These are phyloP conservation scores for Sporothrix euskadiensis DNA, from an alignment of 2,329 filamentous ascomycete genomes.

Conservation along the genomic window DNA sequence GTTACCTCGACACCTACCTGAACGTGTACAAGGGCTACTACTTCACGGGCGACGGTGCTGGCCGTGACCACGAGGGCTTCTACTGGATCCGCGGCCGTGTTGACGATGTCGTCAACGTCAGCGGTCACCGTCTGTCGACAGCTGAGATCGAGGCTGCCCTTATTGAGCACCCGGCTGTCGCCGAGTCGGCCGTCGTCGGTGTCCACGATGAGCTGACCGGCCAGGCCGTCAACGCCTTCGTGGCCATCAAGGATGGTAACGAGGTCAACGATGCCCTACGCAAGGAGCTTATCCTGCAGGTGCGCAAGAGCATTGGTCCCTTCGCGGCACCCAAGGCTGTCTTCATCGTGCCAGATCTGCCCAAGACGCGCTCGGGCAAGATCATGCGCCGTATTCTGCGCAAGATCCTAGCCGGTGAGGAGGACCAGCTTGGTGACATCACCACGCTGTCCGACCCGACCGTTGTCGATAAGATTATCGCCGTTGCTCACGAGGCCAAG, in stretches of 20 bases:
- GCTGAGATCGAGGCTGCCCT: slow-evolving; percentile 97
- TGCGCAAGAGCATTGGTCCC: slow-evolving; percentile 94
- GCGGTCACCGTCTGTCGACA: slow-evolving; percentile 91
- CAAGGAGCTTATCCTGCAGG: slow-evolving; percentile 92
- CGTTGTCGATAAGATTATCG: slow-evolving; percentile 88
- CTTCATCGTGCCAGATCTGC: slow-evolving; percentile 86
- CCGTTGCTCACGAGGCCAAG: slow-evolving; percentile 66
- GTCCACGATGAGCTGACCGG: slow-evolving; percentile 91
- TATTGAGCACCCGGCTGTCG: slow-evolving; percentile 85
- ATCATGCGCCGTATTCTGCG: slow-evolving; percentile 97
- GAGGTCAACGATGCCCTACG: slow-evolving; percentile 76
- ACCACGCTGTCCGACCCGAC: slow-evolving; percentile 90
- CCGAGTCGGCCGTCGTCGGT: slow-evolving; percentile 93
- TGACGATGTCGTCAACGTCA: slow-evolving; percentile 98
- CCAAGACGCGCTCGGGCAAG: slow-evolving; percentile 97
- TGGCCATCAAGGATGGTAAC: slow-evolving; percentile 82
- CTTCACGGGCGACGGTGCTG: slow-evolving; percentile 92
- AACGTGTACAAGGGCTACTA: slow-evolving; percentile 99
- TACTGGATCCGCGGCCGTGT: slow-evolving; percentile 99
- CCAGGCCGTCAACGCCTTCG: slow-evolving; percentile 96
- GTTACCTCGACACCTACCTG: slow-evolving; percentile 98
- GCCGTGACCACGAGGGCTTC: slow-evolving; percentile 95
- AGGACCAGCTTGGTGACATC: slow-evolving; percentile 92
- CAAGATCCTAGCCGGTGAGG: slow-evolving; percentile 96
- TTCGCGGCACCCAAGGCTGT: slow-evolving; percentile 96